Evolutionary conservation across 176 grass and related monocot species (phyloP).

Genomic region (Aechmea fasciata): DNA sequence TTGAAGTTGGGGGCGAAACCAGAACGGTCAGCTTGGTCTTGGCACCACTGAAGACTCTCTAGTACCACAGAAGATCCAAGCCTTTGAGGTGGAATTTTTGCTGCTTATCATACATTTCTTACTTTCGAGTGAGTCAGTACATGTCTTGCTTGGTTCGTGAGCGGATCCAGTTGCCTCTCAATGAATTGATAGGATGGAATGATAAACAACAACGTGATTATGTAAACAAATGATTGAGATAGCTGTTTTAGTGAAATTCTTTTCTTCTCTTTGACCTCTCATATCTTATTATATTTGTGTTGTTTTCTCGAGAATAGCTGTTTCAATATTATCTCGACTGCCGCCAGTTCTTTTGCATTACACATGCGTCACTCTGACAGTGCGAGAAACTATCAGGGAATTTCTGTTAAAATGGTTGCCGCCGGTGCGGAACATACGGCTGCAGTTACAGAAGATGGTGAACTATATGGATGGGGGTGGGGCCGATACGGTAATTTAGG

Average conservation of each 20-base stretch:
- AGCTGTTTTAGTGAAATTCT: no score
- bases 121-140: neutral
- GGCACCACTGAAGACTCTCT: slow-evolving; percentile 90
- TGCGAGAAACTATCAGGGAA: slow-evolving; percentile 40
- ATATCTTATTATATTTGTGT: no score
- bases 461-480: slow-evolving; percentile 99
- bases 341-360: neutral
- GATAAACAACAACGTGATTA: neutral
- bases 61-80: slow-evolving; percentile 88
- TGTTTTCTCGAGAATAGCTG: no score
- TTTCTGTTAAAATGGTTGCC: slow-evolving; percentile 93
- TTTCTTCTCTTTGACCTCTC: no score
- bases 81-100: slow-evolving; percentile 58
- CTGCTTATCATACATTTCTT: neutral
- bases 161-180: neutral
- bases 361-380: slow-evolving; percentile 15
- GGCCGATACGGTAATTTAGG: slow-evolving; percentile 97
- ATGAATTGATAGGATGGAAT: neutral
- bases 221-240: no score
- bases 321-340: no score
- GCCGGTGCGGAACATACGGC: slow-evolving; percentile 96
- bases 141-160: neutral
- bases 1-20: slow-evolving; percentile 91
- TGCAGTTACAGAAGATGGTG: slow-evolving; percentile 91
- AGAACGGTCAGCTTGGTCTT: slow-evolving; percentile 95